phyloP scores from a whole-genome alignment of 2,329 filamentous ascomycete species.

The Ophiosphaerella narmari region DNA sequence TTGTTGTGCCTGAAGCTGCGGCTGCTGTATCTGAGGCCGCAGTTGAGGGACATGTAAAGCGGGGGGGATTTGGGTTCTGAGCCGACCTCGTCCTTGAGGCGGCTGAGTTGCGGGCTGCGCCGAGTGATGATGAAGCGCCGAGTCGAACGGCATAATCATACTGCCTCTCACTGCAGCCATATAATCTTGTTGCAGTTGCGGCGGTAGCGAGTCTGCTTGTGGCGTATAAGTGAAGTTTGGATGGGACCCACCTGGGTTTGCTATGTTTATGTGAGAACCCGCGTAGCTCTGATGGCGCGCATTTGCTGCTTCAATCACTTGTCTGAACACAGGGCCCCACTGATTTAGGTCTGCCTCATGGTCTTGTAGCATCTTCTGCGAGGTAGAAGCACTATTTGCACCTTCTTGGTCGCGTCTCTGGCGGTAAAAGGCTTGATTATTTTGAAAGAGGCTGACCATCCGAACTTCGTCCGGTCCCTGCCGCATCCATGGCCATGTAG shows the following conservation, averaged over 20 bases:
- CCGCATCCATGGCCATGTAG: slow-evolving; percentile 39
- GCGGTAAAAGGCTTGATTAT: slow-evolving; percentile 13
- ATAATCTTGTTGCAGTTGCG: background rate
- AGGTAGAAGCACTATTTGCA: background rate
- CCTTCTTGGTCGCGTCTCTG: background rate
- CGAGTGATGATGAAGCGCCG: background rate
- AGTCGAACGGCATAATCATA: background rate
- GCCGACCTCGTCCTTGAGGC: slow-evolving; percentile 2
- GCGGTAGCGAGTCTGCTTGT: slow-evolving; percentile 1
- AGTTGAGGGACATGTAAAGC: background rate
- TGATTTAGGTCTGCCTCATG: slow-evolving; percentile 5
- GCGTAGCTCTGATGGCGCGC: background rate
- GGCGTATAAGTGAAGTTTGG: background rate
- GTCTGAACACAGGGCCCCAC: slow-evolving; percentile 8
- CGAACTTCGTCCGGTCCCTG: slow-evolving; percentile 10
- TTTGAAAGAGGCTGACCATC: slow-evolving; percentile 3
- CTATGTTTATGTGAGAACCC: background rate
- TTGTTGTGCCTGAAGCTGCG: background rate
- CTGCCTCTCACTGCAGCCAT: background rate
- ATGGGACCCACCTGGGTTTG: background rate
- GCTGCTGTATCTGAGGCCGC: background rate
- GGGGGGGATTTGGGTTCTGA: background rate
- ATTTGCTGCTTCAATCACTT: background rate
- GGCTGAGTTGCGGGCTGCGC: slow-evolving; percentile 11
- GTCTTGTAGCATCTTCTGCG: background rate